Base-by-base conservation (phyloP, 176 grass and related monocot species). In the Oropetium thomaeum region DNA sequence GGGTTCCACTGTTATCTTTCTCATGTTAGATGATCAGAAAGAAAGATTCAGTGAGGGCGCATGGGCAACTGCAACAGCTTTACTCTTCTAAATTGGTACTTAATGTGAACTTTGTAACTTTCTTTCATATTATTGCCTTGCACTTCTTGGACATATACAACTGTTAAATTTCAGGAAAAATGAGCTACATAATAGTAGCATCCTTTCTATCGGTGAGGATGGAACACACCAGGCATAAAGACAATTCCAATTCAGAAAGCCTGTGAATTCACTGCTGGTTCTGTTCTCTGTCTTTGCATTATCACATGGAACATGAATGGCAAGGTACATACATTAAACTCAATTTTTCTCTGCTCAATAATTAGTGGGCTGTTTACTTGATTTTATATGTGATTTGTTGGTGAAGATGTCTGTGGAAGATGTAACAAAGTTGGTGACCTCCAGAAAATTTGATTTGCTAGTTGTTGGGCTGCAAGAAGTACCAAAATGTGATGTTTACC, bases 241-340 rank as follows among this genome's bases (percentile, higher is more conserved):
- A 84, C 66, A 14, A 67, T 92, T 25, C 66, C 65, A 7, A 26
- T 80, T 57, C 71, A 92, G 54, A 92, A 74, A 55, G 27, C 53
- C 7, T 92, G 90, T 31, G 71, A 83, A 32, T 89, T 89, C 66
- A 74, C 72, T 8, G 55, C 60, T 6, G 76, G 57, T 14, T 81
- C 86, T 11, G 76, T 37, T 13, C 70, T 92, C 2, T 92, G 86
- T 2, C 47, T 84, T 16, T 78, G 86, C 76, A 83, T 92, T 3
- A 41, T 92, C 75, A 92, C 90, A 30, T 92, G 86, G 90, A 92
- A 92, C 67, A 86, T 89, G 86, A 92, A 92, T 22, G 62, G 86
- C 58, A 92, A 92, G 86, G 90, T 89, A 40, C 35, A 31, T 32
- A 13, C 7, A 10, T 23, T 61, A 11, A 37, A 58, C 67, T 57